Evolutionary conservation across 2,329 filamentous ascomycete genomes (phyloP), one percentile per base, ranked within the genome.

Genomic region (Phoma sp.): DNA sequence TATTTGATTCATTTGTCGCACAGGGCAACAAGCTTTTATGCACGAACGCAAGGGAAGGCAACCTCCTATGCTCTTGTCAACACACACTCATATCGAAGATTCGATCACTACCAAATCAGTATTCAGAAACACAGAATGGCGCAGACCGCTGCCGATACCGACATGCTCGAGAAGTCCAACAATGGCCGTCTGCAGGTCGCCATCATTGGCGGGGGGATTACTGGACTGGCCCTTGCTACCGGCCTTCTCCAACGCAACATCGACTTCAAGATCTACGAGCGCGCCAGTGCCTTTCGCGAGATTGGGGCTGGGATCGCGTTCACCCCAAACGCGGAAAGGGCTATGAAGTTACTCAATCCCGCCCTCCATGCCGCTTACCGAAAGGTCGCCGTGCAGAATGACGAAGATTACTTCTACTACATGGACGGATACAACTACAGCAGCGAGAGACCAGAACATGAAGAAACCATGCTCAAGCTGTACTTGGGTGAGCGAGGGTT

Each of bases 321-420:
- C 53, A 80, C 81, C 3, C 77, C 81, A 25, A 84, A 84, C 52
- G 79, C 82, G 1, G 73, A 78, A 36, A 77, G 78, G 24, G 80
- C 82, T 2, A 81, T 86, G 77, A 71, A 71, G 2, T 65, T 80
- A 0, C 79, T 84, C 49, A 76, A 80, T 39, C 79, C 79, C 1
- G 68, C 68, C 70, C 0, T 60, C n/a, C 38, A 51, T 21, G 24
- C 46, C 15, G 51, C 50, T 79, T 80, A 31, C 57, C 64, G 75
- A 13, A 72, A 70, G 33, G 63, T 70, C 9, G 64, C 63, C 2
- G 75, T 74, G 15, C 47, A 53, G 31, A 78, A 77, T 43, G 47
- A 43, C 9, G 44, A 48, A 15, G 46, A 51, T 24, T 39, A 46
- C 17, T 58, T 58, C 21, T 49, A 54, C 41, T 58, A 54, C 27